Evolutionary conservation across 2,329 filamentous ascomycete genomes (phyloP).

Genomic region (Sclerotinia borealis): DNA sequence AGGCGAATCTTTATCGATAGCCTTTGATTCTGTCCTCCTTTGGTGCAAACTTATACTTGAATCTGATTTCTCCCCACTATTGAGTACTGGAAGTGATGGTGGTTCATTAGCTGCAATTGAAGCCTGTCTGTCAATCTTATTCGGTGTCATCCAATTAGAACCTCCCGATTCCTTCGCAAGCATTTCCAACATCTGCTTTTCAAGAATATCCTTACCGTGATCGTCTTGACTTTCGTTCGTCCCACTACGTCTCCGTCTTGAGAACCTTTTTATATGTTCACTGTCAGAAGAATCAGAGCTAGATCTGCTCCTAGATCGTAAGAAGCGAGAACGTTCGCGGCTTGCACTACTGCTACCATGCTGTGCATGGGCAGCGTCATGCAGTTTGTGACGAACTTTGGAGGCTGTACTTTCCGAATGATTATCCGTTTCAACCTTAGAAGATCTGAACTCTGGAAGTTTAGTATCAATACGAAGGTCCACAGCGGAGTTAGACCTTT

Average conservation of each 20-base stretch:
- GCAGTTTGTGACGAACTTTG: constrained; percentile 54
- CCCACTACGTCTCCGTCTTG: constrained; percentile 37
- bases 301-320: constrained; percentile 47
- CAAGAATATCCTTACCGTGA: constrained; percentile 47
- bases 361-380: constrained; percentile 41
- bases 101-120: constrained; percentile 17
- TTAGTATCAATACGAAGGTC: constrained; percentile 31
- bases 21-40: constrained; percentile 22
- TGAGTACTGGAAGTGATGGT: constrained; percentile 14
- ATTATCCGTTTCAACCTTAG: constrained; percentile 24
- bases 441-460: constrained; percentile 31
- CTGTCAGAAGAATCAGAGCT: constrained; percentile 56
- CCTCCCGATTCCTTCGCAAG: constrained; percentile 47
- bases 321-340: constrained; percentile 47
- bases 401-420: constrained; percentile 48
- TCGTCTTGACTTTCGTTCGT: constrained; percentile 42
- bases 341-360: constrained; percentile 50
- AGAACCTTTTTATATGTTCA: constrained; percentile 35
- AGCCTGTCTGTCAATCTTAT: constrained; percentile 15
- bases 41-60: constrained; percentile 16
- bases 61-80: constrained; percentile 14
- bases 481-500: constrained; percentile 15
- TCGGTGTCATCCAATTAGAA: constrained; percentile 9
- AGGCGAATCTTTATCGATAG: constrained; percentile 13
- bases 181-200: constrained; percentile 58